Evolutionary conservation across 192 early-diverging fungal genomes (phyloP).

Genomic region (Piromyces sp.): DNA sequence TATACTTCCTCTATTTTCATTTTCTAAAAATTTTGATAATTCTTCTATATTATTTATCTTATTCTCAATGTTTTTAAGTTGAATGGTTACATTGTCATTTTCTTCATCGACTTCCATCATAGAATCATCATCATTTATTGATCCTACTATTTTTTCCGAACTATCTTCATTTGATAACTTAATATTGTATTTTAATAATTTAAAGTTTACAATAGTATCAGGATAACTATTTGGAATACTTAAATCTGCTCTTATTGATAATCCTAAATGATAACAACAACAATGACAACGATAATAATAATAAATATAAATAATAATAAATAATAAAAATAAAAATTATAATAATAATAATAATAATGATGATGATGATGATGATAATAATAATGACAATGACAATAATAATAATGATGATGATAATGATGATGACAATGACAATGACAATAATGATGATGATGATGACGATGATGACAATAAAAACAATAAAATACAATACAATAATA

Average conservation of each 20-base stretch:
- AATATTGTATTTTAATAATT: background rate
- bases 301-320: too few relatives aligned
- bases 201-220: background rate
- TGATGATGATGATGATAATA: too few relatives aligned
- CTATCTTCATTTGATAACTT: background rate
- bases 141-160: background rate
- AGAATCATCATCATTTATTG: background rate
- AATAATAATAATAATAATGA: too few relatives aligned
- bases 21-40: background rate
- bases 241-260: background rate
- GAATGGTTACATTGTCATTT: background rate
- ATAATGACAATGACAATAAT: too few relatives aligned
- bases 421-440: too few relatives aligned
- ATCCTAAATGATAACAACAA: background rate
- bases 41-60: background rate
- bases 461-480: too few relatives aligned
- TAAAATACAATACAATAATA: too few relatives aligned
- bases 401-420: too few relatives aligned
- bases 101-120: background rate
- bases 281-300: too few relatives aligned
- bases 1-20: background rate
- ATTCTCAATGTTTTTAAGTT: background rate
- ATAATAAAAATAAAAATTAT: too few relatives aligned
- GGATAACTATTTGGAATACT: background rate
- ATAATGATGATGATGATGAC: too few relatives aligned